A percentile compares a stretch with the other conserved stretches of the same genome.
Evolutionary conservation across 495 filamentous ascomycete species (phyloP).

Genomic region (Talaromyces ruber): DNA sequence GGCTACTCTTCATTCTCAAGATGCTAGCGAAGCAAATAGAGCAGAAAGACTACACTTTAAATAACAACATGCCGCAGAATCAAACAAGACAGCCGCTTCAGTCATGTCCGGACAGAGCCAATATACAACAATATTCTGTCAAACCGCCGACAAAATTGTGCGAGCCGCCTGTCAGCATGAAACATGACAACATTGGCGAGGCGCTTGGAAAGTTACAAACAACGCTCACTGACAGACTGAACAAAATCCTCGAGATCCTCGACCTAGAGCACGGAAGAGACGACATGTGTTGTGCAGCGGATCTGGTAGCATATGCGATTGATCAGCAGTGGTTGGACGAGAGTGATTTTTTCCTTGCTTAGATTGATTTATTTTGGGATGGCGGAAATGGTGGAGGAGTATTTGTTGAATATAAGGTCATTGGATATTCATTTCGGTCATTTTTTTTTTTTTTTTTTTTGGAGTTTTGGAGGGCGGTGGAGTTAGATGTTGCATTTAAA

Average conservation of each 20-base stretch:
- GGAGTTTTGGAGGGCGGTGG: too few relatives aligned
- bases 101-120: constrained; percentile 27
- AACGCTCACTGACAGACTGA: constrained; percentile 25
- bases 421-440: background rate
- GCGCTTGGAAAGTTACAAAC: constrained; percentile 18
- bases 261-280: constrained; percentile 32
- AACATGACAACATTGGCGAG: background rate
- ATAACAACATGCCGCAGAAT: background rate
- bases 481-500: background rate
- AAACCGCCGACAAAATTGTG: background rate
- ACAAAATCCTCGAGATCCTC: constrained; percentile 24
- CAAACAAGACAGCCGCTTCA: constrained; percentile 24
- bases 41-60: constrained; percentile 10
- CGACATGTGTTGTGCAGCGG: constrained; percentile 42
- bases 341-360: constrained; percentile 27
- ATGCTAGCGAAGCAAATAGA: constrained; percentile 35
- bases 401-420: background rate
- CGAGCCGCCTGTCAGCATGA: background rate
- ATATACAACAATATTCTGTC: background rate
- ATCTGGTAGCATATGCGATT: constrained; percentile 39
- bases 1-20: constrained; percentile 42
- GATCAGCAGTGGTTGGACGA: constrained; percentile 35
- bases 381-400: background rate
- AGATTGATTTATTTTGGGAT: background rate
- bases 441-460: too few relatives aligned